phyloP scores from a whole-genome alignment of 768 basidiomycete species.

The Rhizopogon rudus region DNA sequence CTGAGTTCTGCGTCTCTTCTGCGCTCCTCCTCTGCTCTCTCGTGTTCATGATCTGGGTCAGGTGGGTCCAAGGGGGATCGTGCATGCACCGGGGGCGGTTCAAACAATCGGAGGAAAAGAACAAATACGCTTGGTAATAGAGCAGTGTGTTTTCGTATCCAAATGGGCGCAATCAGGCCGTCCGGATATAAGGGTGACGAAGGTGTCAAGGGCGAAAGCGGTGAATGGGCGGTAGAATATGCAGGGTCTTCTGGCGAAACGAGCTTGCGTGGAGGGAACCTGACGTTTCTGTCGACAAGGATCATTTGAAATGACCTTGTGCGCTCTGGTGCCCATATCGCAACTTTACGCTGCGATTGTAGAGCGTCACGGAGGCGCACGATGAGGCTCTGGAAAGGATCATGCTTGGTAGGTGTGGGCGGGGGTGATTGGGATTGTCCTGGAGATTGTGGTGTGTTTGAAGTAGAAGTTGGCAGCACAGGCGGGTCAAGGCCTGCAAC shows the following conservation, averaged over 20 bases:
- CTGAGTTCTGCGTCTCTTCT: constrained; percentile 72
- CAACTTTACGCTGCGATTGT: constrained; percentile 52
- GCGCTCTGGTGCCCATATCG: constrained; percentile 72
- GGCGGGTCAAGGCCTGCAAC: constrained; percentile 72
- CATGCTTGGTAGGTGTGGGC: constrained; percentile 34
- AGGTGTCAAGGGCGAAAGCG: constrained; percentile 87
- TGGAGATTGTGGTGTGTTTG: constrained; percentile 8
- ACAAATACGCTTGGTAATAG: constrained; percentile 93
- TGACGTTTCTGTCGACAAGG: constrained; percentile 77
- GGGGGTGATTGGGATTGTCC: constrained; percentile 19
- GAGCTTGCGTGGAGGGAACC: constrained; percentile 86
- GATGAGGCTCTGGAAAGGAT: constrained; percentile 58
- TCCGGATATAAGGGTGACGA: constrained; percentile 91
- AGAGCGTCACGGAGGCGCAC: constrained; percentile 67
- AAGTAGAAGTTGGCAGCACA: constrained; percentile 8
- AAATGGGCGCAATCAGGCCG: constrained; percentile 94
- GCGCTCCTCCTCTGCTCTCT: constrained; percentile 64
- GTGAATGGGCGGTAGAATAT: constrained; percentile 68
- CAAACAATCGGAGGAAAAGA: constrained; percentile 81
- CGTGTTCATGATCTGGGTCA: constrained; percentile 49
- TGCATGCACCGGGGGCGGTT: constrained; percentile 43
- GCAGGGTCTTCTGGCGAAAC: constrained; percentile 52
- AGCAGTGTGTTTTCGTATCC: constrained; percentile 94
- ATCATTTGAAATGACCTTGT: constrained; percentile 74
- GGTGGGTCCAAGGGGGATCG: constrained; percentile 51